Evolutionary conservation across 2,329 filamentous ascomycete species (phyloP).

Genomic region (Colletotrichum limetticola): DNA sequence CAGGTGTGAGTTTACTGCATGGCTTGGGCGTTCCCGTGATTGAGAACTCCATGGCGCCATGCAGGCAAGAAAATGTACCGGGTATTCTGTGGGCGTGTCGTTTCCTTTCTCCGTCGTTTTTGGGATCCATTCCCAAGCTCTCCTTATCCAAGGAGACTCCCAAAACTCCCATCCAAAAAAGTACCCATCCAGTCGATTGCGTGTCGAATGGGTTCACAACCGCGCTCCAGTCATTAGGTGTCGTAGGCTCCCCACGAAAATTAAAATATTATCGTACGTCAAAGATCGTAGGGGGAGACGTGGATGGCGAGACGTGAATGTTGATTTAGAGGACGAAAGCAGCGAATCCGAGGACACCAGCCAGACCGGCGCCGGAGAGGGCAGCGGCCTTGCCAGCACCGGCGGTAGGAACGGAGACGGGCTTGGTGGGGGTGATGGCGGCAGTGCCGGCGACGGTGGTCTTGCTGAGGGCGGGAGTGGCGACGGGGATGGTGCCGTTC

Average conservation of each 20-base stretch:
- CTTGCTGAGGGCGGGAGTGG: constrained; percentile 41
- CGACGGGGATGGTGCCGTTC: constrained; percentile 39
- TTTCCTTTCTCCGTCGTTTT: constrained; percentile 40
- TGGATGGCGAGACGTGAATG: constrained; percentile 47
- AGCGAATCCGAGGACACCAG: constrained; percentile 69
- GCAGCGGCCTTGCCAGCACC: constrained; percentile 67
- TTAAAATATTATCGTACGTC: constrained; percentile 54
- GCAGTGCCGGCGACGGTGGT: constrained; percentile 45
- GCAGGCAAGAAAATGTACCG: constrained; percentile 43
- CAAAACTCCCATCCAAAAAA: constrained; percentile 36
- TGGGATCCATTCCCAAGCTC: constrained; percentile 41
- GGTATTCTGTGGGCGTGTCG: constrained; percentile 45
- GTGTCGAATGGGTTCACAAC: constrained; percentile 40
- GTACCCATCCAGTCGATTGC: constrained; percentile 43
- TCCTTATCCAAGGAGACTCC: constrained; percentile 29
- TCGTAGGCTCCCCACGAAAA: constrained; percentile 48
- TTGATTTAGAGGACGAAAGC: constrained; percentile 68
- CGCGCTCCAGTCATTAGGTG: constrained; percentile 51
- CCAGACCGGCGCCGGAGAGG: constrained; percentile 68
- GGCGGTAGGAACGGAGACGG: constrained; percentile 57
- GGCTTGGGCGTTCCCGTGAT: constrained; percentile 42
- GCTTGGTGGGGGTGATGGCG: constrained; percentile 41
- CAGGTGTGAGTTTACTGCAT: constrained; percentile 42
- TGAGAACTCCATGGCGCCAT: constrained; percentile 48
- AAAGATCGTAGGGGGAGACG: constrained; percentile 51